Evolutionary conservation across 495 filamentous ascomycete species (phyloP), one percentile per base, ranked within the genome.

Genomic region (Elasticomyces elasticus): DNA sequence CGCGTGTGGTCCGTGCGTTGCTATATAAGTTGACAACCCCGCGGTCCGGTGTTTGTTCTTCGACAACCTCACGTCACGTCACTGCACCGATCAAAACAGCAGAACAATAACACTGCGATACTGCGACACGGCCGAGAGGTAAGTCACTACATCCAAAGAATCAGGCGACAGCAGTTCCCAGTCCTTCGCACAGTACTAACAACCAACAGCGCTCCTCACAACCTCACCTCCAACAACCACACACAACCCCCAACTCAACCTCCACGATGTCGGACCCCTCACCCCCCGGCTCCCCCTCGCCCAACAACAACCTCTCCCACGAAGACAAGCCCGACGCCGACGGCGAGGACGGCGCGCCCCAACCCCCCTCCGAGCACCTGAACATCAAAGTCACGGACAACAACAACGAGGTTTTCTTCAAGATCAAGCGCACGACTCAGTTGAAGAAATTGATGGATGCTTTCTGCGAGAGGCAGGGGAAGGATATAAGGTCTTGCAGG

Each of bases 381-480:
- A 99, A 99, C 69, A 97, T 99, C 76, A 99, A 99, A 67, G 94
- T 99, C n/a, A 97, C 94, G 0, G 94, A 99, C 61, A 95, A 95
- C 73, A 95, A 99, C 74, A 99, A 99, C 64, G 94, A 99, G 62
- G 94, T 99, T 59, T 99, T 99, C 71, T 99, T 99, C 77, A 99
- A 99, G 77, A 99, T 99, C 72, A 99, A 99, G 81, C 85, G 91
- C 5, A 89, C 85, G 5, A 99, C 94, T 0, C 83, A 85, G 63
- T 80, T 99, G 26, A 91, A 94, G 73, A 99, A 99, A 76, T 72
- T 99, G 35, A 99, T 99, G 94, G 87, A 91, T 56, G 94, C 94
- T 17, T 99, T 97, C 71, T 99, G 94, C 67, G 94, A 97, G 56
- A 81, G 94, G 1, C 89, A 95, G 61, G 94, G 94, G 61, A 97